Conservation (phyloP, 1,284 basidiomycete genomes). For the Phellopilus nigrolimitatus region DNA sequence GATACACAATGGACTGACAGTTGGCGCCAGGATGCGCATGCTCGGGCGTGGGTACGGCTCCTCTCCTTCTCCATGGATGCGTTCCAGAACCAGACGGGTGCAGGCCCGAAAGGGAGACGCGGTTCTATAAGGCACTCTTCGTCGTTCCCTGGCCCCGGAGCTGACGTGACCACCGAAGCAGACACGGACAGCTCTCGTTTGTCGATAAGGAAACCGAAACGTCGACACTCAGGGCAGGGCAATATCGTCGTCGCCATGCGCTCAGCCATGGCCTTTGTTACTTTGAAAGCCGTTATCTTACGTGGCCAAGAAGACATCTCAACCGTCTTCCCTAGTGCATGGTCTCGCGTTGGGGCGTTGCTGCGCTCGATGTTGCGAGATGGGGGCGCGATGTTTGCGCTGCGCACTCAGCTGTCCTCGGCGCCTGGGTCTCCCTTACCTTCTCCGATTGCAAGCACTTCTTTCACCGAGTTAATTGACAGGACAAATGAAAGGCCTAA, state of each 20-base stretch:
- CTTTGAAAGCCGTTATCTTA: conserved; percentile 60
- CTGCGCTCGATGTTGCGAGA: conserved; percentile 47
- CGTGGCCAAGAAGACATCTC: conserved; percentile 62
- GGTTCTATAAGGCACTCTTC: conserved; percentile 18
- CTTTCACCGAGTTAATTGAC: conserved; percentile 9
- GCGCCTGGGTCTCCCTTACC: conserved; percentile 40
- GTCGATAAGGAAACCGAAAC: conserved; percentile 9
- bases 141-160: conserved; percentile 25
- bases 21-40: conserved; percentile 41
- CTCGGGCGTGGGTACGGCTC: conserved; percentile 60
- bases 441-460: conserved; percentile 27
- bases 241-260: conserved; percentile 9
- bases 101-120: conserved; percentile 20
- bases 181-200: background rate
- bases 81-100: conserved; percentile 32
- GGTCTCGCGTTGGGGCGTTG: conserved; percentile 51
- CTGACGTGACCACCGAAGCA: conserved; percentile 43
- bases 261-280: conserved; percentile 11
- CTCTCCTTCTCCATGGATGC: conserved; percentile 53
- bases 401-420: conserved; percentile 35
- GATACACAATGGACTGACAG: conserved; percentile 41
- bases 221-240: conserved; percentile 6
- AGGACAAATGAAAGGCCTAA: conserved; percentile 4
- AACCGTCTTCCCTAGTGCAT: conserved; percentile 48
- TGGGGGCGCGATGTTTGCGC: conserved; percentile 54